Evolutionary conservation across 495 filamentous ascomycete species (phyloP).

Genomic region (Aspergillus conjunctus): DNA sequence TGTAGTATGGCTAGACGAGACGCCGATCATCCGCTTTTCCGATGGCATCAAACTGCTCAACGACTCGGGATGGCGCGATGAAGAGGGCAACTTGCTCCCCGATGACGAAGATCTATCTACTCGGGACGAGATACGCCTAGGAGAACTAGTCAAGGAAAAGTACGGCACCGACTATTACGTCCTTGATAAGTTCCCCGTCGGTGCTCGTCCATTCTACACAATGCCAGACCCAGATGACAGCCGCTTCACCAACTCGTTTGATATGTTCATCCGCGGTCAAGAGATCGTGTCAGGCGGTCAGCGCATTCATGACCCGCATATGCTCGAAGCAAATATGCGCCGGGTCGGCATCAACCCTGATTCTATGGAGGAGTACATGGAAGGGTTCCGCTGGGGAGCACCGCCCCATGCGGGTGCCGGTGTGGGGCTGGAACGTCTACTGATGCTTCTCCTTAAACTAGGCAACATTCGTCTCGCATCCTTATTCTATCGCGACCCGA

Average conservation of each 20-base stretch:
- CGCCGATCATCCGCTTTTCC: slow-evolving; percentile 76
- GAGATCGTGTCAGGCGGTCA: slow-evolving; percentile 92
- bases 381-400: slow-evolving; percentile 83
- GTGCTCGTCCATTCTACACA: slow-evolving; percentile 90
- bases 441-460: slow-evolving; percentile 80
- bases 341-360: slow-evolving; percentile 72
- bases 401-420: slow-evolving; percentile 90
- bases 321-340: slow-evolving; percentile 77
- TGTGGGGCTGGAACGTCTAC: slow-evolving; percentile 82
- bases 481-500: slow-evolving; percentile 81
- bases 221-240: slow-evolving; percentile 80
- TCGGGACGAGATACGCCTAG: slow-evolving; percentile 83
- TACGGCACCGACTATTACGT: slow-evolving; percentile 91
- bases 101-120: slow-evolving; percentile 79
- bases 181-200: slow-evolving; percentile 87
- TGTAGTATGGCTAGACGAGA: slow-evolving; percentile 78
- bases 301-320: slow-evolving; percentile 79
- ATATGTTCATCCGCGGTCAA: slow-evolving; percentile 93
- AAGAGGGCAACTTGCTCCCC: slow-evolving; percentile 68
- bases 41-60: slow-evolving; percentile 81
- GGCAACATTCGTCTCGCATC: slow-evolving; percentile 89
- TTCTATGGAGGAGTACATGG: slow-evolving; percentile 83
- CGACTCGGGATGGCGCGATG: slow-evolving; percentile 75
- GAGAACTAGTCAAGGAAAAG: slow-evolving; percentile 79
- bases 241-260: slow-evolving; percentile 84